These are phyloP conservation scores for Lophiostoma macrostomum DNA, from an alignment of 495 filamentous ascomycete species.

Conservation along the genomic window DNA sequence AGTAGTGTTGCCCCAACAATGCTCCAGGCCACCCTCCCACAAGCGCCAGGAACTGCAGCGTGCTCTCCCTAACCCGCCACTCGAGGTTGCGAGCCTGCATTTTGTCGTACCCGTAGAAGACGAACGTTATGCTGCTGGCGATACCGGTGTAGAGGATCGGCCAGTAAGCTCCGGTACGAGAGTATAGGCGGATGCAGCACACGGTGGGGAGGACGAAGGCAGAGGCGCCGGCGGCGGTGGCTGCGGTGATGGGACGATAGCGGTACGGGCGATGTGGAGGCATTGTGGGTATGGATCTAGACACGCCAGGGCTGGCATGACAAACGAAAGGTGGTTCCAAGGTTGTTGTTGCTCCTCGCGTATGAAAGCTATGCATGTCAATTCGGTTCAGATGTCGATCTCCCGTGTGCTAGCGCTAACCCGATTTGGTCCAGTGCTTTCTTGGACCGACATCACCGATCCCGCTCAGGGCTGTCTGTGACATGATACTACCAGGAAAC, in stretches of 20 bases:
- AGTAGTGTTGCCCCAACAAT: constrained; percentile 24
- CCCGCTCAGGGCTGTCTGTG: no score
- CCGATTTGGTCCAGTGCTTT: no score
- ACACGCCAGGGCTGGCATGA: no score
- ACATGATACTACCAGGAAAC: no score
- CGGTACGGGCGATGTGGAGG: constrained; percentile 2
- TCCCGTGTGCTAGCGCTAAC: no score
- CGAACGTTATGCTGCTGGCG: constrained; percentile 24
- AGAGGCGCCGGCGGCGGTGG: constrained; percentile 6
- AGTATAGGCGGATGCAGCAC: neutral
- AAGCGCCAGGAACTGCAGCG: constrained; percentile 24
- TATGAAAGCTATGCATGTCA: no score
- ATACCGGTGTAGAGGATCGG: constrained; percentile 10
- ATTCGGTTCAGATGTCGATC: no score
- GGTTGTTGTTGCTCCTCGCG: no score
- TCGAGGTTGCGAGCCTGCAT: constrained; percentile 15
- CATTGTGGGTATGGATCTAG: no score
- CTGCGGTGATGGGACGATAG: constrained; percentile 9
- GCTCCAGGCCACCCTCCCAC: constrained; percentile 33
- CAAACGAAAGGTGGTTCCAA: no score
- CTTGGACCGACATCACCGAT: no score
- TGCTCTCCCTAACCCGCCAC: constrained; percentile 26
- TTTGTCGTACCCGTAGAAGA: constrained; percentile 33
- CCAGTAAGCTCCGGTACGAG: neutral
- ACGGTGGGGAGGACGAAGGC: constrained; percentile 5